Base-by-base conservation (phyloP, 75 land plant genomes). In the Larix kaempferi region DNA sequence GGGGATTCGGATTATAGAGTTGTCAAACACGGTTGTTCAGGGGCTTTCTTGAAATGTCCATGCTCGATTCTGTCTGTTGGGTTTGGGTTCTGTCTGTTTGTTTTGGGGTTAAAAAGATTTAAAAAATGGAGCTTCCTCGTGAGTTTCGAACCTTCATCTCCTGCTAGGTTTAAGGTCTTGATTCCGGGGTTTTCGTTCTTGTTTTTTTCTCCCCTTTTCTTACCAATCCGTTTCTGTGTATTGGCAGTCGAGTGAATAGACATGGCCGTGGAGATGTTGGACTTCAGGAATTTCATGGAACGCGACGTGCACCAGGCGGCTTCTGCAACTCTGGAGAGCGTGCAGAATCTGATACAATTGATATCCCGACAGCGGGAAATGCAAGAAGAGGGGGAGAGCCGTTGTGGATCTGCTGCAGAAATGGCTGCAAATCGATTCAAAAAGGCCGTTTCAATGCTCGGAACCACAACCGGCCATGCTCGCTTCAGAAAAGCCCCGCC, bases 401-500 rank as follows among this genome's bases (percentile, higher is more conserved):
- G 12, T 7, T 22, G 23, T 21, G 62, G 62, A 1, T 60, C n/a
- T 60, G 62, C 78, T 37, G 85, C 89, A 3, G 89, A 87, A 69
- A 67, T 75, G 22, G 84, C 89, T 12, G 88, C 88, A 1, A 84
- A 79, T 77, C 86, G 84, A 75, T 89, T 94, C 79, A 87, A 86
- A 75, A 87, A 84, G 80, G 86, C 87, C 0, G 90, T 88, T 23
- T 92, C 95, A 19, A 73, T 92, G 56, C 83, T 94, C 13, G 84
- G 86, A 27, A 76, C 81, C 1, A 65, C 83, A 15, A 89, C 83
- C 5, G 98, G 98, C 13, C 98, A 94, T 62, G 98, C 98, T 12
- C 67, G 98, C 13, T 94, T 94, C 81, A 79, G 95, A 25, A 78
- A 91, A 11, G 88, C 86, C 33, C 91, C 97, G 11, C 0, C 82